Evolutionary conservation across 2,329 filamentous ascomycete genomes (phyloP).

Genomic region (Ramularia endophylla): DNA sequence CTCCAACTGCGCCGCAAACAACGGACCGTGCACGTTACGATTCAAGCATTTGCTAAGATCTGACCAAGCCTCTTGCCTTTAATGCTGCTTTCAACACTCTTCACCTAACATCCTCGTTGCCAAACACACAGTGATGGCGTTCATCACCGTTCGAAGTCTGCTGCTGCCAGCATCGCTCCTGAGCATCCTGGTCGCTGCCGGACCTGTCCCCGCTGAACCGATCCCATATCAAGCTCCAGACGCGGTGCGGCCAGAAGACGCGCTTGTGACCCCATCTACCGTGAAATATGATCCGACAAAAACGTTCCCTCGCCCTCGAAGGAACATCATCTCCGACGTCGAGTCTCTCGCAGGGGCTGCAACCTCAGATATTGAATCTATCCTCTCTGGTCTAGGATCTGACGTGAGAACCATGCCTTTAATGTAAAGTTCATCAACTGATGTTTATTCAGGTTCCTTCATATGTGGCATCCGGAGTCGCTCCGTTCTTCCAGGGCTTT

Average conservation of each 20-base stretch:
- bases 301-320: conserved; percentile 39
- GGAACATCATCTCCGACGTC: conserved; percentile 45
- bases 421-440: no score
- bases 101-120: background rate
- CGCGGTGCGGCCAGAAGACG: conserved; percentile 36
- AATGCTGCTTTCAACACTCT: no score
- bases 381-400: conserved; percentile 47
- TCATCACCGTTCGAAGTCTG: conserved; percentile 15
- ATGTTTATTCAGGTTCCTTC: conserved; percentile 42
- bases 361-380: conserved; percentile 41
- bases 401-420: no score
- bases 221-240: conserved; percentile 17
- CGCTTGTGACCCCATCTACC: conserved; percentile 45
- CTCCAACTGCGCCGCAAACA: no score
- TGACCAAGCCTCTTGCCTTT: no score
- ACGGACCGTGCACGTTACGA: no score
- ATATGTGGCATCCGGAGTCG: conserved; percentile 56
- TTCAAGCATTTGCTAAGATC: no score
- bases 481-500: conserved; percentile 62
- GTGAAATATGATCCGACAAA: conserved; percentile 36
- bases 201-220: conserved; percentile 16
- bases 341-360: conserved; percentile 36
- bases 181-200: conserved; percentile 19
- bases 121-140: conserved; percentile 4
- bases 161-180: conserved; percentile 25